Percentiles rank a stretch among this genome's conserved stretches.
Evolutionary conservation across 2,329 filamentous ascomycete genomes (phyloP).

Genomic region (Nigrospora sphaerica): DNA sequence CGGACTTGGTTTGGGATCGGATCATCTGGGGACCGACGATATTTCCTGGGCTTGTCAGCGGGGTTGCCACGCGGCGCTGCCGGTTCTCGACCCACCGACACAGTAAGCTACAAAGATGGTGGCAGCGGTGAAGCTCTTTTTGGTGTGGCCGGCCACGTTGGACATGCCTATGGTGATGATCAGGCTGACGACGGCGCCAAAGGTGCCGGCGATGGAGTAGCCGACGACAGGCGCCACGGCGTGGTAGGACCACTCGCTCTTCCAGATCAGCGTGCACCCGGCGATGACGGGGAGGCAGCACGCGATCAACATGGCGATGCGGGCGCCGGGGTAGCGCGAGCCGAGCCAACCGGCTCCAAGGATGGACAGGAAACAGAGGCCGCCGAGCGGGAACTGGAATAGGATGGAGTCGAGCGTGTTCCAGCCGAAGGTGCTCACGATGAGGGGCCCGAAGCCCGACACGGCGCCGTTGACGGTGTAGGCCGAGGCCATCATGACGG

Average conservation of each 20-base stretch:
- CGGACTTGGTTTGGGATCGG: constrained; percentile 53
- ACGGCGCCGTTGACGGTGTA: constrained; percentile 69
- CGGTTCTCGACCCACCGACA: constrained; percentile 31
- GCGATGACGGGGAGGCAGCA: constrained; percentile 70
- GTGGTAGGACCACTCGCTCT: constrained; percentile 54
- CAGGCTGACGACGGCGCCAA: constrained; percentile 61
- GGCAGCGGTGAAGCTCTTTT: constrained; percentile 70
- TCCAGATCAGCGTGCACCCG: constrained; percentile 71
- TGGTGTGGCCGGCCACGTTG: constrained; percentile 70
- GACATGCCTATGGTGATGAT: constrained; percentile 46
- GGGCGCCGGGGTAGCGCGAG: constrained; percentile 52
- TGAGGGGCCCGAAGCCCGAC: constrained; percentile 63
- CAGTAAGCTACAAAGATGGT: constrained; percentile 71
- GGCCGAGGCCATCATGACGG: constrained; percentile 62
- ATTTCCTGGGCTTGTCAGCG: constrained; percentile 40
- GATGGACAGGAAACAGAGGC: constrained; percentile 59
- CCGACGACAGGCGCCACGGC: constrained; percentile 61
- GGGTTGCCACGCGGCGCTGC: background rate
- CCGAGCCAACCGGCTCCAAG: constrained; percentile 59
- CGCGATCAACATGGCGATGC: constrained; percentile 55
- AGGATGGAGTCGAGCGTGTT: constrained; percentile 58
- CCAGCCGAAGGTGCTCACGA: constrained; percentile 66
- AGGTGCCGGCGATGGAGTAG: constrained; percentile 67
- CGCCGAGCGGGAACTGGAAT: constrained; percentile 69
- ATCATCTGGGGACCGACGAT: constrained; percentile 70